Conservation (phyloP, 257 asterid species). For the Fraxinus cuspidata region DNA sequence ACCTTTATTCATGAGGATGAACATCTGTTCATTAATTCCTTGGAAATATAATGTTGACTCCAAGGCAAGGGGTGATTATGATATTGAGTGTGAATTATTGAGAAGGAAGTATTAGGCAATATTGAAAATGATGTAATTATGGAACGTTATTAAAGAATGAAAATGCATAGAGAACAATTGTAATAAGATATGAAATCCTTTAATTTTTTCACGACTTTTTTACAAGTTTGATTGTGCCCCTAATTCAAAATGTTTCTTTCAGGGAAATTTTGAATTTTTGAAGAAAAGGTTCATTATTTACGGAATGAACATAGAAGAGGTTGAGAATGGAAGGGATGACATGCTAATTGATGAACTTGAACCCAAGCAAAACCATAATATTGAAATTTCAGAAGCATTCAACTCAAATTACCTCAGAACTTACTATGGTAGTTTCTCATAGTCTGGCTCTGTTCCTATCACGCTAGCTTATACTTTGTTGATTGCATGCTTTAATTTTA, state of each 20-base stretch:
- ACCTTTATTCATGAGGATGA: too few species aligned
- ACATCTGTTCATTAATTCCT: too few species aligned
- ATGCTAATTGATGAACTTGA: constrained; percentile 63
- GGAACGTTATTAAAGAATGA: too few species aligned
- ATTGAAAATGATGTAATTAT: too few species aligned
- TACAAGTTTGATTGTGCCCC: too few species aligned
- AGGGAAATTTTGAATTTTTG: not conserved
- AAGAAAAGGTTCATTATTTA: not conserved
- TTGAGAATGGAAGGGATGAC: constrained; percentile 47
- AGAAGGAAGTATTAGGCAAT: too few species aligned
- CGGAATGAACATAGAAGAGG: constrained; percentile 50
- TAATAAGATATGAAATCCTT: too few species aligned
- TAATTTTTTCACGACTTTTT: too few species aligned
- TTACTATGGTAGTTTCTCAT: constrained; percentile 55
- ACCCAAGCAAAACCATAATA: constrained; percentile 29
- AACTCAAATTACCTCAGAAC: constrained; percentile 64
- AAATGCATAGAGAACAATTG: too few species aligned
- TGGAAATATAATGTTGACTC: too few species aligned
- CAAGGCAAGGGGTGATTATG: too few species aligned
- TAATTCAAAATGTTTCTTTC: not conserved
- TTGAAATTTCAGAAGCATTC: constrained; percentile 54
- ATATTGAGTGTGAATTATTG: too few species aligned
- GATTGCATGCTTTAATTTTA: constrained; percentile 4
- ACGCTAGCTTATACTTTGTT: not conserved
- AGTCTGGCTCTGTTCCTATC: not conserved